A percentile compares a stretch with the other conserved stretches of the same genome.
Evolutionary conservation across 148 eudicot species (phyloP).

Genomic region (Nepenthes gracilis): DNA sequence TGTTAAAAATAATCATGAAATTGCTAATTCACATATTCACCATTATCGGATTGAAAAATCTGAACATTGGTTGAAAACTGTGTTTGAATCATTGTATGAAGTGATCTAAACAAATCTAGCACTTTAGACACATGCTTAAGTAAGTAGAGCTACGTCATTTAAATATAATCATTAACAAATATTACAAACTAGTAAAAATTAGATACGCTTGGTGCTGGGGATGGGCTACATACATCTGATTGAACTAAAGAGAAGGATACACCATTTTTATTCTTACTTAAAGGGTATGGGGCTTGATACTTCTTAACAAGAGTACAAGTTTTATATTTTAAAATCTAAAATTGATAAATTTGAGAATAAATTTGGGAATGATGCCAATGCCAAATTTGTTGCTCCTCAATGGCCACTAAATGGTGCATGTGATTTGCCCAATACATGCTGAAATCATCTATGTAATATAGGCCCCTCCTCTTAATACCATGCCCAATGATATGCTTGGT

Average conservation of each 20-base stretch:
- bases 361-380: no score
- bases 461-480: no score
- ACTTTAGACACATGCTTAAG: not conserved
- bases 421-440: no score
- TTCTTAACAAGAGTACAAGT: not conserved
- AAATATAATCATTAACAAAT: not conserved
- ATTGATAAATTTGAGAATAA: no score
- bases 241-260: not conserved
- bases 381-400: no score
- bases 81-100: not conserved
- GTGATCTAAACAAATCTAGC: not conserved
- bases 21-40: no score
- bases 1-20: not conserved
- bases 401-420: no score
- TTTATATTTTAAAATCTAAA: not conserved
- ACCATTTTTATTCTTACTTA: not conserved
- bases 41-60: not conserved
- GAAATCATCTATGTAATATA: no score
- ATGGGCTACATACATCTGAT: not conserved
- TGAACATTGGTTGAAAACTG: not conserved
- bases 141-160: constrained; percentile 1
- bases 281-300: not conserved
- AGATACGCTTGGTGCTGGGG: not conserved
- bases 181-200: no score
- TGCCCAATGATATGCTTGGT: no score